Conservation (phyloP, 768 basidiomycete genomes). For the Calocybe cyanea region DNA sequence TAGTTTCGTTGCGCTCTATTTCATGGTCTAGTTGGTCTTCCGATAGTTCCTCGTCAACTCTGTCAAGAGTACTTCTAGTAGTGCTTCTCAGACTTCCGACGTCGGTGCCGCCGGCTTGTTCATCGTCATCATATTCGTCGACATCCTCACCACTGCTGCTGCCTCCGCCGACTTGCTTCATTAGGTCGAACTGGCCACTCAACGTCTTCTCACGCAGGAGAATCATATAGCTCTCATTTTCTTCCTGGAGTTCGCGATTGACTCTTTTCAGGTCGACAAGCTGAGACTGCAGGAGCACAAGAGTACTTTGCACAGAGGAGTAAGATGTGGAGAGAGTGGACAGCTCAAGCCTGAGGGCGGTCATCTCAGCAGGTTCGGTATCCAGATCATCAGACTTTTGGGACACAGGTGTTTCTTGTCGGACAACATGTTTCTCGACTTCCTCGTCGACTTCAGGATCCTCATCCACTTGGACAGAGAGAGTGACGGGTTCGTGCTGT, state of each 20-base stretch:
- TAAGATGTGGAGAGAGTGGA: constrained; percentile 86
- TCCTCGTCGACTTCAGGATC: constrained; percentile 37
- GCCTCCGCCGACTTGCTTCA: constrained; percentile 61
- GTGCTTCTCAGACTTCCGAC: constrained; percentile 54
- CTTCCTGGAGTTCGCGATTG: constrained; percentile 86
- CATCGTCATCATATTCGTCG: constrained; percentile 30
- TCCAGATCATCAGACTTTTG: constrained; percentile 63
- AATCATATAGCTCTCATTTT: constrained; percentile 97
- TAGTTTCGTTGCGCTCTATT: constrained; percentile 34
- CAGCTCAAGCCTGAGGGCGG: constrained; percentile 75
- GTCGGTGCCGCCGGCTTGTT: constrained; percentile 40
- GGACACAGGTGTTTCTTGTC: constrained; percentile 21
- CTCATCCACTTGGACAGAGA: constrained; percentile 35
- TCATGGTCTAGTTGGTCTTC: constrained; percentile 38
- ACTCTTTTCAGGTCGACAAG: constrained; percentile 84
- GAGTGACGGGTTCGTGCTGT: constrained; percentile 37
- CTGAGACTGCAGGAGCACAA: constrained; percentile 81
- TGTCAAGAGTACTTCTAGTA: constrained; percentile 55
- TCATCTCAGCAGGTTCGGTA: constrained; percentile 84
- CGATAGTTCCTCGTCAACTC: constrained; percentile 56
- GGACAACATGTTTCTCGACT: constrained; percentile 12
- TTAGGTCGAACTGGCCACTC: constrained; percentile 80
- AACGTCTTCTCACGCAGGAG: constrained; percentile 88
- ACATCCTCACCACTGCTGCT: constrained; percentile 30
- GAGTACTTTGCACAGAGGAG: constrained; percentile 75